These are phyloP conservation scores for Plantago lanceolata DNA, from an alignment of 305 asterid genomes.

Conservation along the genomic window DNA sequence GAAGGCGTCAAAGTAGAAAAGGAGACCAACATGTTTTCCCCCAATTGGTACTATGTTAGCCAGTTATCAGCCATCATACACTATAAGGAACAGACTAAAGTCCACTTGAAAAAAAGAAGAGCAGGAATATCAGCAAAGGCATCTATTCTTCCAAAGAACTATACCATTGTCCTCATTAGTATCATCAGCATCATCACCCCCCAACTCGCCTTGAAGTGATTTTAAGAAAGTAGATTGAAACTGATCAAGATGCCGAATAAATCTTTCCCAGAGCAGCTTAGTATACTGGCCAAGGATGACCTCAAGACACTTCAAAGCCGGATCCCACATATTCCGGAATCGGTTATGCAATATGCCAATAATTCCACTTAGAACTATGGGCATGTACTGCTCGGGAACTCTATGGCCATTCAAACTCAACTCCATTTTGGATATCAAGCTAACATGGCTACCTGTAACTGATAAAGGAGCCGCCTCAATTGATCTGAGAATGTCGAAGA, in stretches of 20 bases:
- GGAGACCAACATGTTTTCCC: not conserved
- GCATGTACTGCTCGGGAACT: constrained; percentile 55
- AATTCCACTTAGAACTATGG: constrained; percentile 58
- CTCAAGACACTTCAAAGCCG: constrained; percentile 75
- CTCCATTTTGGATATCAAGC: constrained; percentile 66
- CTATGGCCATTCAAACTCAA: constrained; percentile 50
- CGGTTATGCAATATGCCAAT: constrained; percentile 79
- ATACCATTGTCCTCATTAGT: constrained; percentile 48
- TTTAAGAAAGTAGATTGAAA: constrained; percentile 51
- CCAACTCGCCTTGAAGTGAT: constrained; percentile 35
- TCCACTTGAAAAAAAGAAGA: no score
- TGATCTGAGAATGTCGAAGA: constrained; percentile 58
- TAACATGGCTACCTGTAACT: constrained; percentile 61
- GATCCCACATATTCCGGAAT: constrained; percentile 62
- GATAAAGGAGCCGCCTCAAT: constrained; percentile 73
- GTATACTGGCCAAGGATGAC: constrained; percentile 51
- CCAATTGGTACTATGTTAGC: constrained; percentile 4
- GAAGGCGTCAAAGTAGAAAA: not conserved
- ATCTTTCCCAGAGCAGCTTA: constrained; percentile 61
- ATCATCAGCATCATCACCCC: constrained; percentile 27
- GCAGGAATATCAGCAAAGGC: constrained; percentile 10
- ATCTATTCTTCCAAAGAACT: constrained; percentile 9
- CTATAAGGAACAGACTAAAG: constrained; percentile 15
- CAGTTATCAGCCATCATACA: constrained; percentile 10
- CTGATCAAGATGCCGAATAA: constrained; percentile 50